A percentile compares a stretch with the other conserved stretches of the same genome.
These are phyloP conservation scores for Hymenoscyphus repandus DNA, from an alignment of 2,329 filamentous ascomycete genomes.

Conservation along the genomic window DNA sequence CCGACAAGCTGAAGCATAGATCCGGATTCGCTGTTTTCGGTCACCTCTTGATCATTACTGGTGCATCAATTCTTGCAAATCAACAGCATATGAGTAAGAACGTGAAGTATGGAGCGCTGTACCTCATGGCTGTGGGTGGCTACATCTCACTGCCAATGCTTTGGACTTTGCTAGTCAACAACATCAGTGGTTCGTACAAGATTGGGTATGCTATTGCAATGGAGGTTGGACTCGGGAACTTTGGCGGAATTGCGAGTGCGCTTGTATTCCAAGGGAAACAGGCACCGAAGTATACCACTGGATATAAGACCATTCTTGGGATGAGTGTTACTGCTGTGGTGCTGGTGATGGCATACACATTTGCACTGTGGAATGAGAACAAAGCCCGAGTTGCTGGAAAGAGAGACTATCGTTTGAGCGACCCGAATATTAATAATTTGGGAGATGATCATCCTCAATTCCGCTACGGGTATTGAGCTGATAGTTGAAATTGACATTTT, in stretches of 20 bases:
- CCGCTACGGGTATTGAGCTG: slow-evolving; percentile 3
- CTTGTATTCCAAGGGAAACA: slow-evolving; percentile 5
- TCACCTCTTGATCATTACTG: slow-evolving; percentile 28
- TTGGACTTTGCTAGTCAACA: slow-evolving; percentile 47
- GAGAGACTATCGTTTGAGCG: slow-evolving; percentile 37
- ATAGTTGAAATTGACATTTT: too few species aligned
- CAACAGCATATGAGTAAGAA: slow-evolving; percentile 19
- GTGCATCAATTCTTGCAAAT: slow-evolving; percentile 33
- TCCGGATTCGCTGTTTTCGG: slow-evolving; percentile 32
- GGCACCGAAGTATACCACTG: slow-evolving; percentile 1
- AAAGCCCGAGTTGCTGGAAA: slow-evolving; percentile 41
- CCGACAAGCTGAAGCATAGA: slow-evolving; percentile 34
- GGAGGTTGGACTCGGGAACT: slow-evolving; percentile 12
- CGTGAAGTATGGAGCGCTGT: slow-evolving; percentile 31
- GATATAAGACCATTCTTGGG: slow-evolving; percentile 4
- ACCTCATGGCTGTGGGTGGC: slow-evolving; percentile 32
- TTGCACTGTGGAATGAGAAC: slow-evolving; percentile 40
- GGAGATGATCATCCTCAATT: slow-evolving; percentile 7
- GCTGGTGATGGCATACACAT: slow-evolving; percentile 28
- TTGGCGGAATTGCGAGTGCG: slow-evolving; percentile 6
- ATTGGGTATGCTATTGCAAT: slow-evolving; percentile 35
- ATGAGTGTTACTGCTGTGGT: slow-evolving; percentile 6
- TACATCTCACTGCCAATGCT: slow-evolving; percentile 31
- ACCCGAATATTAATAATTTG: slow-evolving; percentile 8
- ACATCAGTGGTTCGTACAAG: slow-evolving; percentile 42